Evolutionary conservation across 345 rosid genomes (phyloP).

Genomic region (Orychophragmus violaceus): DNA sequence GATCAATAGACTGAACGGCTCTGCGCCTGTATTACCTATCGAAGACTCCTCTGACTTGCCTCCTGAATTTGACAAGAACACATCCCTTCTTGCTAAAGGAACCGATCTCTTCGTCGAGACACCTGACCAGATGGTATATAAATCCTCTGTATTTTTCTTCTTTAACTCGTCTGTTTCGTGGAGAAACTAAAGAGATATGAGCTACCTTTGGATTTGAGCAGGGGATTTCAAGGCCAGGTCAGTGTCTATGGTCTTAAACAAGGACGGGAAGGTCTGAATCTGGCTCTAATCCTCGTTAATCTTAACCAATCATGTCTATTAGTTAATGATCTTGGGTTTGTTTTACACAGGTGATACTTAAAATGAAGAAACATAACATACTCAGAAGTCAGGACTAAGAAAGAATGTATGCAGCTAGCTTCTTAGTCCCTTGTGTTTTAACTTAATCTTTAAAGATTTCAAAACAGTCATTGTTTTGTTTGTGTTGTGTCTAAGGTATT

Average conservation of each 20-base stretch:
- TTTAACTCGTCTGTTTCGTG: conserved; percentile 6
- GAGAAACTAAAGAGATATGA: conserved; percentile 1
- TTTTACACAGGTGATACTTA: conserved; percentile 60
- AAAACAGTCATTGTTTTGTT: neutral
- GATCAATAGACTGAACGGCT: conserved; percentile 45
- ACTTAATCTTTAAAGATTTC: neutral
- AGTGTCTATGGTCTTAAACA: conserved; percentile 51
- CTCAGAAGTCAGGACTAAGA: conserved; percentile 66
- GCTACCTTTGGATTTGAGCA: conserved; percentile 30
- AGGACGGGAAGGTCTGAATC: conserved; percentile 52
- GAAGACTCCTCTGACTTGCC: conserved; percentile 45
- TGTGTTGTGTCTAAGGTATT: conserved; percentile 38
- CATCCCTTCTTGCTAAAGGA: conserved; percentile 59
- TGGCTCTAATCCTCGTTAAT: neutral
- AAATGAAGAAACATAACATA: conserved; percentile 55
- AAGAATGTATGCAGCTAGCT: conserved; percentile 45
- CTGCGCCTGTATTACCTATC: conserved; percentile 60
- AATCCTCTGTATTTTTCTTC: neutral
- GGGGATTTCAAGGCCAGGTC: conserved; percentile 63
- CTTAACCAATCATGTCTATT: neutral
- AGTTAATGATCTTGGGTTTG: neutral
- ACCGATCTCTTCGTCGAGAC: conserved; percentile 67
- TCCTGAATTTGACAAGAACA: conserved; percentile 55
- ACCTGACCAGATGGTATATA: conserved; percentile 68
- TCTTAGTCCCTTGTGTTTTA: neutral